phyloP scores from a whole-genome alignment of 2,329 filamentous ascomycete species.

The Ceratocystis alfenasii region DNA sequence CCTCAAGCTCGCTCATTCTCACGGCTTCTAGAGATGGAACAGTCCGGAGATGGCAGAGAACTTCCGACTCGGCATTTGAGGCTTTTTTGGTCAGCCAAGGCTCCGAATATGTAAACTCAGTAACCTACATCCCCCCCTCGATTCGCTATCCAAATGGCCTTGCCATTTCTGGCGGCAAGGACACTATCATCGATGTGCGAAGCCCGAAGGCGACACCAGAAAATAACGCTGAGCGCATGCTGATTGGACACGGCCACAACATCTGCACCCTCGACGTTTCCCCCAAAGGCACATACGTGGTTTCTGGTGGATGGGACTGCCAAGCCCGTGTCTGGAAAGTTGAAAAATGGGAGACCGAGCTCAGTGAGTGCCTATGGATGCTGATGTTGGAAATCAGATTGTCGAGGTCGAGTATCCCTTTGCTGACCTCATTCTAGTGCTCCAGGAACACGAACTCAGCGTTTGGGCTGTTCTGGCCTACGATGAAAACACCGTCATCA shows the following conservation, averaged over 20 bases:
- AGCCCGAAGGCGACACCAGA: constrained; percentile 53
- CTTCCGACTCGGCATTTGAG: constrained; percentile 52
- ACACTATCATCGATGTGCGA: constrained; percentile 84
- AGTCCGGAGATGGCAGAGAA: constrained; percentile 71
- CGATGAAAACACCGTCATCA: constrained; percentile 68
- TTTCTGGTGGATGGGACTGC: constrained; percentile 90
- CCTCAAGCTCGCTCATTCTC: constrained; percentile 56
- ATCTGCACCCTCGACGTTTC: constrained; percentile 77
- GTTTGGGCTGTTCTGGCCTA: constrained; percentile 90
- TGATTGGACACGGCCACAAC: constrained; percentile 78
- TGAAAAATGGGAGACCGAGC: constrained; percentile 70
- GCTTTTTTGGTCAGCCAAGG: constrained; percentile 67
- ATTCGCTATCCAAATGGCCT: constrained; percentile 62
- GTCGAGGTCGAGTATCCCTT: not conserved
- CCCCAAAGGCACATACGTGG: constrained; percentile 57
- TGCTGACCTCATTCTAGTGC: constrained; percentile 28
- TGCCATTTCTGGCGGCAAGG: constrained; percentile 77
- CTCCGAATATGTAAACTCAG: constrained; percentile 73
- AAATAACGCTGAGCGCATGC: constrained; percentile 71
- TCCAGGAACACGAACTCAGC: constrained; percentile 61
- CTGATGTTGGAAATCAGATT: not conserved
- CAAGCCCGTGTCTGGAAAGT: constrained; percentile 78
- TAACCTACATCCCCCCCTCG: constrained; percentile 64
- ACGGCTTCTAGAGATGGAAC: constrained; percentile 88
- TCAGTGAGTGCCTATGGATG: constrained; percentile 28